Evolutionary conservation across 352 stramenopile species (phyloP), one percentile per base, ranked within the genome.

Genomic region (Aphanomyces stellatus): DNA sequence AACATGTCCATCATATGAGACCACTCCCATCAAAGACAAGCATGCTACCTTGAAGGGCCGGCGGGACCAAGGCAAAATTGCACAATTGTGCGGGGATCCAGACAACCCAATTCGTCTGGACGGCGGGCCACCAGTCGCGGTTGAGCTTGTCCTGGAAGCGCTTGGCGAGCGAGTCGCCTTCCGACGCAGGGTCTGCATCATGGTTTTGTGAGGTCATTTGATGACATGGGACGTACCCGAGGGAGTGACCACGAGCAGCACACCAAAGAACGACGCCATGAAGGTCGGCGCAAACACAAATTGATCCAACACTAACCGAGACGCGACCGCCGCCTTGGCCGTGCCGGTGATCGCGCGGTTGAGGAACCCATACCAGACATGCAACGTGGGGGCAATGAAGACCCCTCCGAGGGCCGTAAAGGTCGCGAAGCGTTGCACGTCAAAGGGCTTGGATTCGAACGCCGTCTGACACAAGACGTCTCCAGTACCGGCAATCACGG

Each of bases 31-130:
- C 15, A 4, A n/a, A 33, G 13, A n/a, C 49, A 13, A 57, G 19
- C 17, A 43, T 8, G 37, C 7, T 51, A 64, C 55, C 55, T 66
- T 91, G 85, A 41, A 93, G 81, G 15, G 75, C 77, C 4, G 74
- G 78, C 1, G 81, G 81, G 51, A 93, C 83, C 53, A 93, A 86
- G 63, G 78, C 77, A 67, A 93, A 91, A 69, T 93, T 93, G 69
- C 90, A 43, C 35, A 91, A 72, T 74, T 93, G 82, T 3, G 85
- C 85, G 0, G 85, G 85, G 35, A 93, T 80, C 85, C 85, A 93
- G 31, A 93, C 78, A 35, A 71, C 66, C 85, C 85, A 93, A 73
- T 93, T 93, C 67, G 82, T 72, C 73, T 90, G 78, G 33, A 81
- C 76, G 2, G 82, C 75, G 4, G 81, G 71, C 85, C 85, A 93